A percentile compares a stretch with the other conserved stretches of the same genome.
Evolutionary conservation across 2,329 filamentous ascomycete species (phyloP).

Genomic region (Ophiosphaerella korrae): DNA sequence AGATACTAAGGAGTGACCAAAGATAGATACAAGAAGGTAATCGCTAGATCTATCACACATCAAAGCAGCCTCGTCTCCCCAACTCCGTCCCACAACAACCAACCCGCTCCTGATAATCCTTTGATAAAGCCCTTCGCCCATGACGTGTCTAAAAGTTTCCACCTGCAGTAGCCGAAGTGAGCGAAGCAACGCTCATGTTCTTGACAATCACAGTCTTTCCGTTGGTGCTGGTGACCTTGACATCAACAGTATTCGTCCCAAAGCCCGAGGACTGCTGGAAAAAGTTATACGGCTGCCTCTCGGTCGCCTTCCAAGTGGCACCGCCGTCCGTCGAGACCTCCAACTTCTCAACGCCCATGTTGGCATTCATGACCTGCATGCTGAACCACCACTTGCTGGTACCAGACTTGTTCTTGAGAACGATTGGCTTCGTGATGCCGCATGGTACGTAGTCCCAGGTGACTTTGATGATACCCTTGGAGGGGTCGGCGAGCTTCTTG

Average conservation of each 20-base stretch:
- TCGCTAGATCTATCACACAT: too few relatives aligned
- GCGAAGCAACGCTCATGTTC: conserved; percentile 52
- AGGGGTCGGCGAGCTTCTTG: conserved; percentile 50
- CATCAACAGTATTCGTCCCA: conserved; percentile 58
- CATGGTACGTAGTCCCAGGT: conserved; percentile 58
- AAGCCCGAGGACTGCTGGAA: conserved; percentile 66
- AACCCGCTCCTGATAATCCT: too few relatives aligned
- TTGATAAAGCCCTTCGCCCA: too few relatives aligned
- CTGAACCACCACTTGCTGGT: conserved; percentile 61
- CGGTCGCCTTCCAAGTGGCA: conserved; percentile 62
- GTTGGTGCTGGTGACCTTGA: conserved; percentile 60
- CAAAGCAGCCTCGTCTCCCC: not conserved
- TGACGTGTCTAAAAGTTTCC: conserved; percentile 36
- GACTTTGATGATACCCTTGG: conserved; percentile 56
- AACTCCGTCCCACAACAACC: too few relatives aligned
- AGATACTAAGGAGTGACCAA: too few relatives aligned
- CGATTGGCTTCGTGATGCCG: conserved; percentile 56
- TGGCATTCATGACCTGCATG: conserved; percentile 69
- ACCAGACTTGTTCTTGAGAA: conserved; percentile 60
- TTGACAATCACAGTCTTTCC: conserved; percentile 60
- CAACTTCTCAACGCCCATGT: conserved; percentile 60
- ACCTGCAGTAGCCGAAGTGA: conserved; percentile 29
- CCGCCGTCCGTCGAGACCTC: conserved; percentile 68
- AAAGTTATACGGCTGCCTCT: conserved; percentile 60
- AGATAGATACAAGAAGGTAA: too few relatives aligned